Evolutionary conservation across 352 stramenopile species (phyloP), one percentile per base, ranked within the genome.

Genomic region (Phytophthora fragariae): DNA sequence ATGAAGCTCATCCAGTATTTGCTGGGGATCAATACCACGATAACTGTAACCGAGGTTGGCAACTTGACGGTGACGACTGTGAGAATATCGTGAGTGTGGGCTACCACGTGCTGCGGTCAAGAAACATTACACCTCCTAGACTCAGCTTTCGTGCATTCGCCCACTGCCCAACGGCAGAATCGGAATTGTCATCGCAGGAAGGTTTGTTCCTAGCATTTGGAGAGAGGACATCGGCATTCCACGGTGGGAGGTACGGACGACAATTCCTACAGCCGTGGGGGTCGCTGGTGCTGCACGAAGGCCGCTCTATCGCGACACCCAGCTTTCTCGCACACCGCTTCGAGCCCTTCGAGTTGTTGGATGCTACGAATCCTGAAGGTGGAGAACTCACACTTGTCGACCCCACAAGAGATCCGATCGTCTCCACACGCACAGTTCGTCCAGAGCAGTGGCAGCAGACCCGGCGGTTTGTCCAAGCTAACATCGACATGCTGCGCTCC

Each of bases 231-330:
- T 73, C 66, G 3, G 37, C 46, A 15, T 73, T 57, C 33, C 54
- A 68, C 44, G 9, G 33, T 24, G 59, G 59, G 10, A 50, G 27
- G 5, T 73, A 73, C 37, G 59, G 66, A 8, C 58, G 52, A 4
- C 60, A 68, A 17, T 68, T 73, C 21, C 53, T 73, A 6, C 59
- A 73, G 41, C 31, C 52, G 19, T 73, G 66, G 66, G 66, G 65
- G 31, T 61, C 59, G 21, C 33, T 73, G 19, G 27, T 52, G 15
- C 46, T 73, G 19, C 59, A 73, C n/a, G 58, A 73, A 58, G 33
- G 50, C 21, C 66, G 52, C 29, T 64, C 66, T 7, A 58, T 73
- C 14, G 59, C 31, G 47, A 19, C 50, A 11, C 66, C 66, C 52
- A 73, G 52, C 31, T 62, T 68, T 19, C 53, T 73, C 17, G 19